Percentiles rank a stretch among this genome's conserved stretches.
These are phyloP conservation scores for Rhizophora mangle DNA, from an alignment of 345 rosid genomes.

Conservation along the genomic window DNA sequence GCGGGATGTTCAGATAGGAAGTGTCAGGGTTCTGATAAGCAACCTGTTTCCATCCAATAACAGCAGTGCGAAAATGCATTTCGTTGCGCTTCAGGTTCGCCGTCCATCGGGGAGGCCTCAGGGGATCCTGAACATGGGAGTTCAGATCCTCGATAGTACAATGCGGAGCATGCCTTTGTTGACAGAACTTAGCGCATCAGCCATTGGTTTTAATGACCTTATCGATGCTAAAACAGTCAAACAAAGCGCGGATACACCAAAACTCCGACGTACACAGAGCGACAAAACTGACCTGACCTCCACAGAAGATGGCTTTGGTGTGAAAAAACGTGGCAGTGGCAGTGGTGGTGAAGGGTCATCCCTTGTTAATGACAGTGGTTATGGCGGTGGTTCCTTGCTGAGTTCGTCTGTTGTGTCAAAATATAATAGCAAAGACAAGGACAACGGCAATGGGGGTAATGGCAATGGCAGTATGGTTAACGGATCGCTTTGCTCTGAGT, in stretches of 20 bases:
- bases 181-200: constrained; percentile 40
- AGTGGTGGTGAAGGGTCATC: background rate
- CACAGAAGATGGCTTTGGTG: constrained; percentile 14
- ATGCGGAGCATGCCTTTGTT: constrained; percentile 80
- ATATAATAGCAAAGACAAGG: constrained; percentile 6
- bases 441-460: background rate
- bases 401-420: background rate
- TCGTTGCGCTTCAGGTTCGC: constrained; percentile 44
- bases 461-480: constrained; percentile 55
- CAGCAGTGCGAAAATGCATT: constrained; percentile 30
- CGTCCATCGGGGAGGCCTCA: constrained; percentile 93
- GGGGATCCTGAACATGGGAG: constrained; percentile 70
- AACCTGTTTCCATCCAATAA: constrained; percentile 40
- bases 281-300: constrained; percentile 54
- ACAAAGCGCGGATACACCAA: constrained; percentile 15
- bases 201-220: constrained; percentile 16
- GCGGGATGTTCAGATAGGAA: constrained; percentile 66
- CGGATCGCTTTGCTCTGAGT: constrained; percentile 59
- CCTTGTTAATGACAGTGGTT: constrained; percentile 1
- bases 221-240: constrained; percentile 15
- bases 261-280: constrained; percentile 58
- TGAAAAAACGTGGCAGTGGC: background rate
- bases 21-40: constrained; percentile 54
- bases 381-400: constrained; percentile 15
- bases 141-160: constrained; percentile 60